A percentile compares a stretch with the other conserved stretches of the same genome.
Conservation (phyloP, 495 filamentous ascomycete species). For the Hypoxylon subgilvum region DNA sequence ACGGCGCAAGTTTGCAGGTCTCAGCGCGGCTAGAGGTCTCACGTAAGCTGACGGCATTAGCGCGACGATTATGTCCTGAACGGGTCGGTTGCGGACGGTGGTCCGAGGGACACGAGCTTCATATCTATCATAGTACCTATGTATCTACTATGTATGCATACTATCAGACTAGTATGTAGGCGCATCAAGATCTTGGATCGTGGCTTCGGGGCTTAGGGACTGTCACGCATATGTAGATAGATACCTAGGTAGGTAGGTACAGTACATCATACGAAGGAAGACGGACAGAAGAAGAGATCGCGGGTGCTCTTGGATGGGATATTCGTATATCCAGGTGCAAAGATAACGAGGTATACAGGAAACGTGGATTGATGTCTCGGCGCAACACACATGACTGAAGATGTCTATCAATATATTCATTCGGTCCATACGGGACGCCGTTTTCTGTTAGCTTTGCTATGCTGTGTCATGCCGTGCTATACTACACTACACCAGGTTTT, state of each 20-base stretch:
- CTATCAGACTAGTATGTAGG: too few species aligned
- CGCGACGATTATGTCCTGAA: too few species aligned
- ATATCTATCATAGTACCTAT: background rate
- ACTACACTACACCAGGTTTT: background rate
- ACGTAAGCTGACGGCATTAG: conserved; percentile 23
- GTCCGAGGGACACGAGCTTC: conserved; percentile 1
- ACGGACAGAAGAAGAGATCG: too few species aligned
- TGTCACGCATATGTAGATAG: background rate
- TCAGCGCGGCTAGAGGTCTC: conserved; percentile 10
- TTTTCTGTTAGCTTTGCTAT: background rate
- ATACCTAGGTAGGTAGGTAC: background rate
- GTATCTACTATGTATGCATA: background rate
- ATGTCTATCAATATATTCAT: background rate
- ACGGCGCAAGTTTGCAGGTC: conserved; percentile 1
- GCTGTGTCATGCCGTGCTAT: conserved; percentile 6
- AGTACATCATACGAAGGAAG: too few species aligned
- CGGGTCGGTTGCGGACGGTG: background rate
- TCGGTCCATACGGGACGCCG: background rate
- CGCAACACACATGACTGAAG: background rate
- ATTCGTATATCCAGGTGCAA: too few species aligned
- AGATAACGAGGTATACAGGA: too few species aligned
- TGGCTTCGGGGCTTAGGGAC: background rate
- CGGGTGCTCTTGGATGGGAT: too few species aligned
- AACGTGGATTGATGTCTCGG: background rate
- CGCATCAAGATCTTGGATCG: background rate